Base-by-base conservation (phyloP, 2,329 filamentous ascomycete genomes). In the Epichloe typhina region DNA sequence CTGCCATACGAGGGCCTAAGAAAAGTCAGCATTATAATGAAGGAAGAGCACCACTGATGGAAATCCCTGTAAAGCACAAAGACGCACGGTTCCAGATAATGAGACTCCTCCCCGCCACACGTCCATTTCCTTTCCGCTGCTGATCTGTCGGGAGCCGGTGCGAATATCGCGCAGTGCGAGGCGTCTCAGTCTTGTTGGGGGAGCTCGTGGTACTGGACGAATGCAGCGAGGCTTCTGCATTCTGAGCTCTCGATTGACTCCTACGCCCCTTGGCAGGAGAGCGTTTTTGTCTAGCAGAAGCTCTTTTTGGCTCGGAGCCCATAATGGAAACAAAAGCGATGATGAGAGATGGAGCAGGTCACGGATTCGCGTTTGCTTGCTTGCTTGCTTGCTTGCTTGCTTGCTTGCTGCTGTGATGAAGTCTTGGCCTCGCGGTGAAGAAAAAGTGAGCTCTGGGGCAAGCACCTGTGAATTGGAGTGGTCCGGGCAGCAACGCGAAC, bases 1-100 rank as follows among this genome's bases (percentile, higher is more conserved):
- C 72, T 0, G 63, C 59, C 69, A 74, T 75, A 9, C 71, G 66
- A 9, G 69, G 66, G 1, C 69, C 72, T 75, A n/a, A 37, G 17
- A 33, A 47, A 3, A 31, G 8, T 31, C 1, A 31, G 31, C 31
- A 31, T 31, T 4, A 9, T 4, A 4, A 31, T 31, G 17, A 4
- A 4, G 4, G 31, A 31, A 31, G 31, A 9, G 31, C 31, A 11
- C 31, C 31, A 31, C 9, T 11, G 31, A 31, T 31, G 8, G 31
- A 11, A 4, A 1, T 11, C 8, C 9, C 1, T 31, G 8, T 31
- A 3, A 31, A 8, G 26, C 26, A 11, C 31, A 38, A 45, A 15
- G 8, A 46, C 70, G 64, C 62, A 73, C 71, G 65, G n/a, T 60
- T 62, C 71, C 71, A 74, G 26, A 62, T 58, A 26, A 74, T 67